Base-by-base conservation (phyloP, 192 early-diverging fungal species). In the Coemansia umbellata region DNA sequence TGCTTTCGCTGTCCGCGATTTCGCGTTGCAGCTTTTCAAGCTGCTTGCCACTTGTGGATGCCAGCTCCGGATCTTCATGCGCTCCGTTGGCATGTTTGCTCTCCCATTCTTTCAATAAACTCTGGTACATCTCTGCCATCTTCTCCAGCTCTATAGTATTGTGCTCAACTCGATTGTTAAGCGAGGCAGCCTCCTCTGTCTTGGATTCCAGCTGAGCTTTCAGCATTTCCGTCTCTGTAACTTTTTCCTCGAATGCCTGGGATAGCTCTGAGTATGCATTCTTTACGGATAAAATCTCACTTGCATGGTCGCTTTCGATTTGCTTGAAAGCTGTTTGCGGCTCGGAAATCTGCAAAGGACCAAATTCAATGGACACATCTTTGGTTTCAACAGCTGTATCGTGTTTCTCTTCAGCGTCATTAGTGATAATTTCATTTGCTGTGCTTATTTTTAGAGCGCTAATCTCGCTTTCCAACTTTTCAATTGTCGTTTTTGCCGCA, bases 11-110 rank as follows among this genome's bases (percentile, higher is more conserved):
- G 19, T 37, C 64, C 6, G 50, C 27, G 8, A 57, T 8, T 19
- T 64, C 65, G 6, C 33, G 60, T 4, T 62, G 60, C 37, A 75
- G 49, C 36, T 50, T 56, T 13, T 56, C 71, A 5, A 60, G 36
- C 41, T 60, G 60, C 42, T 47, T 55, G 10, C 31, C 42, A 10
- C 63, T 43, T 11, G 36, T 39, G 1, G 56, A 36, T 18, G 39
- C 50, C 0, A 35, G 41, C 17, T 59, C 64, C 7, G 45, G 31
- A 13, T 62, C 55, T 39, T 61, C 54, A 2, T 44, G n/a, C 5
- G 48, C 22, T 28, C 42, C 31, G 23, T 37, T 43, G 3, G 36
- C 50, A n/a, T 55, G 50, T 26, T 54, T 44, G 18, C 49, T 42
- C 22, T 63, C 64, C 8, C 45, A 49, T 31, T 60, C 53, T 13